phyloP scores from a whole-genome alignment of 495 filamentous ascomycete genomes.

The Penicillium coffeae region DNA sequence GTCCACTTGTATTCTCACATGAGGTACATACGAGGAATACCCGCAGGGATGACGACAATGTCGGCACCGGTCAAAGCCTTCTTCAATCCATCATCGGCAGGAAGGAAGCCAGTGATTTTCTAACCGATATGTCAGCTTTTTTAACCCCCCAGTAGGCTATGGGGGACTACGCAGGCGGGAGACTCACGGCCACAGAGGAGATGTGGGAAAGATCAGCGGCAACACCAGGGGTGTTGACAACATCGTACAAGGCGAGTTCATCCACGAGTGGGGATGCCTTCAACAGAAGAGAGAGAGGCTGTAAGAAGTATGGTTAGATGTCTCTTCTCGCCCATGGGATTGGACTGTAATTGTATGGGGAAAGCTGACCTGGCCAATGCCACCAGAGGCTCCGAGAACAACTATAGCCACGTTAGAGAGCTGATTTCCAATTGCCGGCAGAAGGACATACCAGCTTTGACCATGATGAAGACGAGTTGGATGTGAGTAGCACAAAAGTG shows the following conservation, averaged over 20 bases:
- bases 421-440: too few species aligned
- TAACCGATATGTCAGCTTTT: conserved; percentile 26
- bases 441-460: conserved; percentile 8
- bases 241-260: conserved; percentile 96
- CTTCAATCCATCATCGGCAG: conserved; percentile 86
- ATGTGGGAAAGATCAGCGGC: conserved; percentile 96
- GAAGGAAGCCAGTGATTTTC: conserved; percentile 89
- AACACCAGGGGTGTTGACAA: conserved; percentile 96
- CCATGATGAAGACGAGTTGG: conserved; percentile 4
- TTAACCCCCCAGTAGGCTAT: background rate
- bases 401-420: too few species aligned
- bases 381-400: conserved; percentile 94
- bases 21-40: conserved; percentile 80
- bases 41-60: conserved; percentile 93
- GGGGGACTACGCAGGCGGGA: background rate
- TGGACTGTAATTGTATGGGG: too few species aligned
- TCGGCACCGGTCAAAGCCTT: conserved; percentile 83
- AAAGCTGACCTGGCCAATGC: conserved; percentile 90
- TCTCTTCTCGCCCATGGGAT: too few species aligned
- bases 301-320: too few species aligned
- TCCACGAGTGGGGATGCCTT: conserved; percentile 82
- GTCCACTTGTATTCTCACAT: too few species aligned
- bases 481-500: background rate
- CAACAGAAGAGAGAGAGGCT: conserved; percentile 94
- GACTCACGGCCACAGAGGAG: conserved; percentile 81